Evolutionary conservation across 805 yeast genomes (phyloP).

Genomic region (Zygosaccharomyces gambellarensis): DNA sequence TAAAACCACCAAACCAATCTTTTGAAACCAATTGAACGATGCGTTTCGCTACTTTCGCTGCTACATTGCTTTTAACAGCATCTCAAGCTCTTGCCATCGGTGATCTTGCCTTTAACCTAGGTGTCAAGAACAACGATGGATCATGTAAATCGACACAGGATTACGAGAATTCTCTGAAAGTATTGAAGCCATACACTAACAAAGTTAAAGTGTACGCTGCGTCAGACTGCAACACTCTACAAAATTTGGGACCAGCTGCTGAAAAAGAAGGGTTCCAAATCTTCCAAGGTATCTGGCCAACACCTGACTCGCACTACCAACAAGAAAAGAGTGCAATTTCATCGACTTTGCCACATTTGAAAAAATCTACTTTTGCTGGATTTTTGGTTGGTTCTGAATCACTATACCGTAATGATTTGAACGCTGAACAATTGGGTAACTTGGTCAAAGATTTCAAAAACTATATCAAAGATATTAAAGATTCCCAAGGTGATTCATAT

Average conservation of each 20-base stretch:
- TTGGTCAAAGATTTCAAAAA: constrained; percentile 59
- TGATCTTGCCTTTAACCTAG: constrained; percentile 78
- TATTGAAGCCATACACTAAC: constrained; percentile 53
- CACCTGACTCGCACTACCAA: constrained; percentile 68
- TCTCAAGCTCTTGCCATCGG: constrained; percentile 56
- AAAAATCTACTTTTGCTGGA: constrained; percentile 63
- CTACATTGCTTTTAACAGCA: constrained; percentile 36
- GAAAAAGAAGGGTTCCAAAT: constrained; percentile 70
- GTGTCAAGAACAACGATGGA: constrained; percentile 72
- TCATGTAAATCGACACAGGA: constrained; percentile 71
- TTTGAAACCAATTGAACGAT: constrained; percentile 11
- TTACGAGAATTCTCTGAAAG: constrained; percentile 61
- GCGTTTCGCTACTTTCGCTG: constrained; percentile 42
- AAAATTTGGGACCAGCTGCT: constrained; percentile 81
- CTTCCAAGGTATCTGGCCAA: constrained; percentile 92
- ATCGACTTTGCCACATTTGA: constrained; percentile 65
- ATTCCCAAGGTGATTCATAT: constrained; percentile 77
- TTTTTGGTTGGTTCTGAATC: constrained; percentile 95
- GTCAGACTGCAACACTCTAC: constrained; percentile 88
- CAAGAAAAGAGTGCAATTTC: constrained; percentile 71
- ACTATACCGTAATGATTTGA: constrained; percentile 81
- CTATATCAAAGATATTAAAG: constrained; percentile 56
- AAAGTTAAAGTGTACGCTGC: constrained; percentile 84
- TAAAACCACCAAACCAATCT: not conserved
- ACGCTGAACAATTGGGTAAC: constrained; percentile 67